A percentile compares a stretch with the other conserved stretches of the same genome.
Evolutionary conservation across 495 filamentous ascomycete genomes (phyloP).

Genomic region (Penicillium arizonense): DNA sequence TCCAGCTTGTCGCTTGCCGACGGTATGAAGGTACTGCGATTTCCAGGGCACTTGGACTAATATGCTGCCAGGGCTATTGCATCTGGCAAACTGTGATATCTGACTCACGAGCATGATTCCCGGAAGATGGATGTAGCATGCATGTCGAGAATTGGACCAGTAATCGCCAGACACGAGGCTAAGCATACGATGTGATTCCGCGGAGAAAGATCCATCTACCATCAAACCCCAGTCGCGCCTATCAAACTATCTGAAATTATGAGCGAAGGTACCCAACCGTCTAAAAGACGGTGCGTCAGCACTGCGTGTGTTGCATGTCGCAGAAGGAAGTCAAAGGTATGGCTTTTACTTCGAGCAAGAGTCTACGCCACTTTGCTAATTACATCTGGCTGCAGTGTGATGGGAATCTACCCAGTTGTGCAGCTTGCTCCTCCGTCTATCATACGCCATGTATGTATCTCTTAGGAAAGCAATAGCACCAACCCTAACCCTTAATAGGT

Average conservation of each 20-base stretch:
- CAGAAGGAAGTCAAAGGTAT: slow-evolving; percentile 81
- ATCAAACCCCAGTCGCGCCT: slow-evolving; percentile 1
- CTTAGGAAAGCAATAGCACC: neutral
- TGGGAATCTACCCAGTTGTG: slow-evolving; percentile 87
- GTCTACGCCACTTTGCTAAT: slow-evolving; percentile 14
- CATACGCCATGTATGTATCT: slow-evolving; percentile 60
- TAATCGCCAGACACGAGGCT: slow-evolving; percentile 30
- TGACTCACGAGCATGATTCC: neutral
- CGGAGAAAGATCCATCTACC: slow-evolving; percentile 19
- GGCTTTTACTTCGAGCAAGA: neutral
- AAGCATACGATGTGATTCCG: slow-evolving; percentile 23
- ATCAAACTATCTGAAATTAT: slow-evolving; percentile 20
- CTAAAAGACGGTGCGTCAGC: slow-evolving; percentile 87
- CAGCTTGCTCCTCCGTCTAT: slow-evolving; percentile 93
- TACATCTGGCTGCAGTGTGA: slow-evolving; percentile 61
- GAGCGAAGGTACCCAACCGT: slow-evolving; percentile 33
- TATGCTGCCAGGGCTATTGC: neutral
- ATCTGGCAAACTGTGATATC: neutral
- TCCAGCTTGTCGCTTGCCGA: neutral
- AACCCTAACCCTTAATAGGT: slow-evolving; percentile 33
- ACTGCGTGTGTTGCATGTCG: slow-evolving; percentile 92
- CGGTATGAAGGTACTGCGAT: neutral
- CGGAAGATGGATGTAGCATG: slow-evolving; percentile 15
- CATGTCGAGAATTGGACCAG: slow-evolving; percentile 19
- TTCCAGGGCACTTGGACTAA: neutral